phyloP scores from a whole-genome alignment of 75 land plant species.

The Ceratopteris richardii region DNA sequence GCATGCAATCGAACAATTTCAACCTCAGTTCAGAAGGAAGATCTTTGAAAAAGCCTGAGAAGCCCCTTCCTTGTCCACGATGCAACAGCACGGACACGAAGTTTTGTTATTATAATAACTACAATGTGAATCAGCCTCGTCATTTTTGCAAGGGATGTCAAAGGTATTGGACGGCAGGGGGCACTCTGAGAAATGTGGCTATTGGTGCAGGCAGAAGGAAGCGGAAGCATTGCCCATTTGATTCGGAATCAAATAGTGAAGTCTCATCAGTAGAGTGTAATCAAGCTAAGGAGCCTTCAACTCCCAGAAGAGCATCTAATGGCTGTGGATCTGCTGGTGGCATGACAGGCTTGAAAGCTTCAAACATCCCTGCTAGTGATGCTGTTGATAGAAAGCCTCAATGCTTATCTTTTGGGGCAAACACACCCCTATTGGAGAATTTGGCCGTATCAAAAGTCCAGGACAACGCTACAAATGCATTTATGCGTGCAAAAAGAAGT shows the following conservation, averaged over 20 bases:
- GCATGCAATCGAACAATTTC: background rate
- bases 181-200: constrained; percentile 14
- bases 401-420: too few relatives aligned
- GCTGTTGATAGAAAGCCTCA: too few relatives aligned
- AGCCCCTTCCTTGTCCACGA: constrained; percentile 13
- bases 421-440: too few relatives aligned
- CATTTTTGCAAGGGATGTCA: constrained; percentile 19
- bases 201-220: constrained; percentile 13
- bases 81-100: constrained; percentile 18
- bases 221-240: constrained; percentile 3
- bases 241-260: background rate
- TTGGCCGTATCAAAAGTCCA: too few relatives aligned
- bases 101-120: constrained; percentile 20
- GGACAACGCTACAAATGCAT: too few relatives aligned
- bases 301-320: background rate
- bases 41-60: constrained; percentile 4
- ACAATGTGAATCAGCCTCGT: constrained; percentile 16
- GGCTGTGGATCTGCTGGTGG: background rate
- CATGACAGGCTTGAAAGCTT: too few relatives aligned
- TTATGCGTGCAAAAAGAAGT: too few relatives aligned
- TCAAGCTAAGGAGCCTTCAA: too few relatives aligned
- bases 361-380: background rate
- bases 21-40: background rate
- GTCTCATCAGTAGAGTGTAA: background rate
- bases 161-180: constrained; percentile 18